Evolutionary conservation across 805 yeast genomes (phyloP).

Genomic region (Ogataea trehalophila): DNA sequence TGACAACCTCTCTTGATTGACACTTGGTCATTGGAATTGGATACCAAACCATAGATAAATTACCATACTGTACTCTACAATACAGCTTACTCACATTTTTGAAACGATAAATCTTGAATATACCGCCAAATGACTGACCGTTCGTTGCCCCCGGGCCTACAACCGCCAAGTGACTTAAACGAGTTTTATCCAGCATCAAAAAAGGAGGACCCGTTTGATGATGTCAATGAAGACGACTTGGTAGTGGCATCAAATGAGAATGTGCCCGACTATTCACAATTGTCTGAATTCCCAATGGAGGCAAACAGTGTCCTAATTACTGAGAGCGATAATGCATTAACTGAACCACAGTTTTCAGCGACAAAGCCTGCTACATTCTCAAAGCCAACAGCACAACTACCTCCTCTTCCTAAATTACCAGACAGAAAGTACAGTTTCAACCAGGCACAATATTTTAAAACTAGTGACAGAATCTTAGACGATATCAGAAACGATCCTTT

Average conservation of each 20-base stretch:
- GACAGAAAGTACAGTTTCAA: slow-evolving; percentile 19
- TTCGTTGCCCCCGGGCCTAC: slow-evolving; percentile 9
- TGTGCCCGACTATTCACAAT: neutral
- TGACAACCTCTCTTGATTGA: too few species aligned
- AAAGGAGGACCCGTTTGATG: slow-evolving; percentile 6
- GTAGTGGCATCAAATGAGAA: slow-evolving; percentile 7
- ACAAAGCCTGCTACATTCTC: neutral
- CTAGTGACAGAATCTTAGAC: slow-evolving; percentile 62
- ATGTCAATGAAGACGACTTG: slow-evolving; percentile 4
- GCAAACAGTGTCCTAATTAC: too few species aligned
- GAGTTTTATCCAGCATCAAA: slow-evolving; percentile 13
- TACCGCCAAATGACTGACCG: neutral
- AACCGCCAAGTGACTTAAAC: slow-evolving; percentile 3
- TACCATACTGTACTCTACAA: too few species aligned
- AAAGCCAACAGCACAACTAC: too few species aligned
- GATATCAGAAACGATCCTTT: slow-evolving; percentile 48
- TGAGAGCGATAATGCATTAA: neutral
- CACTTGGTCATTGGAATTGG: too few species aligned
- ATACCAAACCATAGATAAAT: too few species aligned
- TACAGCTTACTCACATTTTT: too few species aligned
- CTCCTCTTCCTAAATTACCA: slow-evolving; percentile 14
- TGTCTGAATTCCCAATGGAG: neutral
- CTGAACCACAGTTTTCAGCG: neutral
- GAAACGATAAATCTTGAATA: too few species aligned
- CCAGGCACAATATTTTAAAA: slow-evolving; percentile 42